Percentiles rank a stretch among this genome's conserved stretches.
Conservation (phyloP, 2,329 filamentous ascomycete species). For the Colletotrichum acutatum region DNA sequence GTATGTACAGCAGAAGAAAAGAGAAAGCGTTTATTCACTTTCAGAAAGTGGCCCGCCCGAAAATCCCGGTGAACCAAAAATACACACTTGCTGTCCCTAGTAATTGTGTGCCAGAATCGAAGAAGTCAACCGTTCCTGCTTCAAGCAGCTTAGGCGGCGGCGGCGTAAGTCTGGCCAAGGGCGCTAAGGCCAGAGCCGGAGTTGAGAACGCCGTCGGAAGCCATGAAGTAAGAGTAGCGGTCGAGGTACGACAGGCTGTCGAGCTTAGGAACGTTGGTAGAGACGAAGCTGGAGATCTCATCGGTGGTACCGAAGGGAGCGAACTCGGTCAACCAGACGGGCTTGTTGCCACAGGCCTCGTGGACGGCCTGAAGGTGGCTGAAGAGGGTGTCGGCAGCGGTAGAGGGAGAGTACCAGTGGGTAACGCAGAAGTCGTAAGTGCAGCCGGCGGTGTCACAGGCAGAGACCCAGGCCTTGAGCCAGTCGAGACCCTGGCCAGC, state of each 20-base stretch:
- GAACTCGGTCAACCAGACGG: constrained; percentile 75
- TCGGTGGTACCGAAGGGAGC: constrained; percentile 59
- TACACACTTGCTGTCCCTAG: neutral
- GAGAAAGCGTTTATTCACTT: constrained; percentile 1
- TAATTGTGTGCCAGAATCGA: constrained; percentile 5
- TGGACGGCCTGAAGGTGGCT: constrained; percentile 61
- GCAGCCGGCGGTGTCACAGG: constrained; percentile 62
- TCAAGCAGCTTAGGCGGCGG: constrained; percentile 44
- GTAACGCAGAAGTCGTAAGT: constrained; percentile 68
- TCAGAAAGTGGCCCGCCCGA: neutral
- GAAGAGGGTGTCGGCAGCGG: constrained; percentile 63
- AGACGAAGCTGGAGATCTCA: constrained; percentile 60
- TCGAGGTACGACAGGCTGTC: constrained; percentile 62
- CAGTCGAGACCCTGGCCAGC: constrained; percentile 65
- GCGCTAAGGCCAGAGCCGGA: constrained; percentile 52
- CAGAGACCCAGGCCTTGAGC: constrained; percentile 62
- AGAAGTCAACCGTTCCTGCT: neutral
- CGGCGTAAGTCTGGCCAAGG: constrained; percentile 62
- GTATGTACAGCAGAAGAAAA: constrained; percentile 49
- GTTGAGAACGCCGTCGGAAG: constrained; percentile 54
- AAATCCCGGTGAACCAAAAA: neutral
- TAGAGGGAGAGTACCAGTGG: constrained; percentile 71
- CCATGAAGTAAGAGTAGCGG: constrained; percentile 70
- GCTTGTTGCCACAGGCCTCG: constrained; percentile 57
- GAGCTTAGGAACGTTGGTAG: constrained; percentile 57